Evolutionary conservation across 345 rosid genomes (phyloP).

Genomic region (Eucalyptus lansdowneana): DNA sequence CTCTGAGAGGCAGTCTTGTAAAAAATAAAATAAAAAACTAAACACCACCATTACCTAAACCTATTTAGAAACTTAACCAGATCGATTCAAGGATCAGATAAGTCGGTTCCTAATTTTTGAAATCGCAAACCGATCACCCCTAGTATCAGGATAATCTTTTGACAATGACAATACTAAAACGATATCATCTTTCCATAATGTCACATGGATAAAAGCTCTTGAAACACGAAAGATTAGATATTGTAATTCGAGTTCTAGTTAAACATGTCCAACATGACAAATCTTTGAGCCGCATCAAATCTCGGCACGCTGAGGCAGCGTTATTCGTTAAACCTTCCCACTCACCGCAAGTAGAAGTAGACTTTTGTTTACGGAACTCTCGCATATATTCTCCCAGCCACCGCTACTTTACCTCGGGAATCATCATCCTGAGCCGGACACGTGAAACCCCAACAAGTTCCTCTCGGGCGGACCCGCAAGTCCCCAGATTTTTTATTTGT

Average conservation of each 20-base stretch:
- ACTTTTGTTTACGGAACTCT: background rate
- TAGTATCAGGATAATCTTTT: rapidly evolving
- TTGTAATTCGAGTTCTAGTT: background rate
- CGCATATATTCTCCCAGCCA: background rate
- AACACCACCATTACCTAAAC: rapidly evolving
- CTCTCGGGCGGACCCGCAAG: too few species aligned
- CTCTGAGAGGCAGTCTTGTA: rapidly evolving
- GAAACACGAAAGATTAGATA: background rate
- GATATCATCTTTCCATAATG: rapidly evolving
- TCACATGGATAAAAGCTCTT: background rate
- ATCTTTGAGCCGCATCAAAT: background rate
- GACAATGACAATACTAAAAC: rapidly evolving
- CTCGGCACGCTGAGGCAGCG: background rate
- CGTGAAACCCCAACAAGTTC: background rate
- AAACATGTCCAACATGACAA: background rate
- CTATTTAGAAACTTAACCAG: too few species aligned
- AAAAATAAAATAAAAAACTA: too few species aligned
- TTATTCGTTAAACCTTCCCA: background rate
- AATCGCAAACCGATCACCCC: rapidly evolving
- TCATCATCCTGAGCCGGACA: background rate
- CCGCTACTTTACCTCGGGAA: background rate
- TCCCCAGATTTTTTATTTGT: too few species aligned
- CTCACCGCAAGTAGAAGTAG: background rate
- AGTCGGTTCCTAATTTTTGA: rapidly evolving
- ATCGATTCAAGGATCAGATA: rapidly evolving